Conservation (phyloP, 176 grass and related monocot genomes). For the Triticum turgidum region DNA sequence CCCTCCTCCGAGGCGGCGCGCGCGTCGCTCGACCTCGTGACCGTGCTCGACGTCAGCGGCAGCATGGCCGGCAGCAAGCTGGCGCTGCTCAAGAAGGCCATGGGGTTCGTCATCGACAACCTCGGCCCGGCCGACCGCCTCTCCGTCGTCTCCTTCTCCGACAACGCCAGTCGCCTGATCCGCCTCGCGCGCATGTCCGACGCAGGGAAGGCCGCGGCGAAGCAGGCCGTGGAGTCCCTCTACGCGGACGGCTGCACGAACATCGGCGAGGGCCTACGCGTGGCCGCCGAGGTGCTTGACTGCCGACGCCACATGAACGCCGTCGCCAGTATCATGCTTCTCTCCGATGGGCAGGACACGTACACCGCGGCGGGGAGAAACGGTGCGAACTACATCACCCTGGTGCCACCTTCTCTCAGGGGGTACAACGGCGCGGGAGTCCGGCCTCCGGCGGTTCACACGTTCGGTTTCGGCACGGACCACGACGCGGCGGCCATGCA, state of each 20-base stretch:
- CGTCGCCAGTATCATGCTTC: slow-evolving; percentile 67
- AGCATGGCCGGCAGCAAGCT: slow-evolving; percentile 83
- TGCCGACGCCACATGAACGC: slow-evolving; percentile 49
- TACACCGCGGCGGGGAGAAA: slow-evolving; percentile 18
- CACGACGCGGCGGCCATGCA: slow-evolving; percentile 83
- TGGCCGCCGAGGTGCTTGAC: slow-evolving; percentile 64
- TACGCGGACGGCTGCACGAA: slow-evolving; percentile 45
- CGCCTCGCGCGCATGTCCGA: slow-evolving; percentile 42
- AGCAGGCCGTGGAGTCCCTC: slow-evolving; percentile 56
- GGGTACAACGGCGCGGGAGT: neutral
- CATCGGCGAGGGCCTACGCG: slow-evolving; percentile 61
- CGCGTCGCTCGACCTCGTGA: slow-evolving; percentile 65
- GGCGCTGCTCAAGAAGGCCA: slow-evolving; percentile 65
- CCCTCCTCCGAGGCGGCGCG: slow-evolving; percentile 3
- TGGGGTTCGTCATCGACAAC: slow-evolving; percentile 83
- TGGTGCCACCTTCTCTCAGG: slow-evolving; percentile 49
- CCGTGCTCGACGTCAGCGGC: slow-evolving; percentile 79
- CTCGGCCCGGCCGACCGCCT: slow-evolving; percentile 64
- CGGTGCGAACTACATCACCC: slow-evolving; percentile 37
- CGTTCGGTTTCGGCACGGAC: slow-evolving; percentile 73
- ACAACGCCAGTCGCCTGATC: slow-evolving; percentile 32
- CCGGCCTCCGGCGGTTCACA: slow-evolving; percentile 45
- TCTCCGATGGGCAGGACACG: slow-evolving; percentile 81
- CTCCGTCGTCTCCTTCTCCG: slow-evolving; percentile 67
- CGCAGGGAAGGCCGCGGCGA: slow-evolving; percentile 36